Percentiles rank a stretch among this genome's conserved stretches.
Conservation (phyloP, 2,329 filamentous ascomycete genomes). For the Didymella exigua region DNA sequence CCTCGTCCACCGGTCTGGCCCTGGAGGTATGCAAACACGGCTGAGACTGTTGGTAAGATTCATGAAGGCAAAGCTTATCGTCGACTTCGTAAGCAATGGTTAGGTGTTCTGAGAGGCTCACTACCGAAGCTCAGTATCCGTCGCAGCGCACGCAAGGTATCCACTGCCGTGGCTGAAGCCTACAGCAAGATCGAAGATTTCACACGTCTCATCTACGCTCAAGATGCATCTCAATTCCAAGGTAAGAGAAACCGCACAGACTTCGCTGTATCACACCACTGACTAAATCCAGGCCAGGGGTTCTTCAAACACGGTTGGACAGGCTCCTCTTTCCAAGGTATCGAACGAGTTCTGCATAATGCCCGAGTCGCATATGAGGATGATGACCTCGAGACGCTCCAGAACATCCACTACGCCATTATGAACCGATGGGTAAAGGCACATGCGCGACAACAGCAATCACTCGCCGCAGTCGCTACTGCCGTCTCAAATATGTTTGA, state of each 20-base stretch:
- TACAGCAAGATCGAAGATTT: constrained; percentile 11
- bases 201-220: neutral
- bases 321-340: constrained; percentile 2
- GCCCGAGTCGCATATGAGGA: constrained; percentile 18
- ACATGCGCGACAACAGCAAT: neutral
- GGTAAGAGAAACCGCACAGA: neutral
- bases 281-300: neutral
- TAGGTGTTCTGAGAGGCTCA: neutral
- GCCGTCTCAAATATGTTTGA: constrained; percentile 9
- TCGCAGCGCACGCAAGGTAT: neutral
- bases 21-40: neutral
- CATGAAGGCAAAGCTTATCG: neutral
- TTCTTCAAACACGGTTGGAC: neutral
- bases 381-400: neutral
- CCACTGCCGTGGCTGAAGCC: neutral
- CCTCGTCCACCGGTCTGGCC: neutral
- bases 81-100: neutral
- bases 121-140: neutral
- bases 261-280: neutral
- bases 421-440: constrained; percentile 14
- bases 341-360: constrained; percentile 16
- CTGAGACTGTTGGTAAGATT: neutral
- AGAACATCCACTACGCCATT: constrained; percentile 8
- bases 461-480: constrained; percentile 1
- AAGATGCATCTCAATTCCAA: neutral